Base-by-base conservation (phyloP, 768 basidiomycete genomes). In the Russula brevipes region DNA sequence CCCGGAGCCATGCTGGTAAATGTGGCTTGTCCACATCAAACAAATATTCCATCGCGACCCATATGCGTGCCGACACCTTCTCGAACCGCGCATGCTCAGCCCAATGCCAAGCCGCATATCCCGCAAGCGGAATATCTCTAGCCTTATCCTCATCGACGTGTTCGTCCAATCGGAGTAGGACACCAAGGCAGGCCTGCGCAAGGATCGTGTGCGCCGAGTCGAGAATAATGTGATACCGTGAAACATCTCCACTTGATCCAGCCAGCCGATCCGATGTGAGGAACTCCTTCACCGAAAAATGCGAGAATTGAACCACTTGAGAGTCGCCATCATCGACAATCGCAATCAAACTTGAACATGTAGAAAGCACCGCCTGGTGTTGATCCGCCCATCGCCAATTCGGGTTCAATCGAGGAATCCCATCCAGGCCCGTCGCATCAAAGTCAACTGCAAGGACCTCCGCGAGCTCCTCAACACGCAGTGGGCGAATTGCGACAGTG, bases 361-460 rank as follows among this genome's bases (percentile, higher is more conserved):
- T 19, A 3, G 54, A 61, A 2, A 61, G 31, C 3, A 61, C 19
- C 11, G 47, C 46, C n/a, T 33, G 16, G 9, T 56, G 44, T 49
- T 33, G 38, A 19, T 50, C 47, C 11, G 39, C 38, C 12, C 24
- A 19, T 3, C 60, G 60, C 60, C 60, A 31, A 38, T 49, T 17
- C 2, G 41, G 4, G 33, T 56, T 36, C 12, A 63, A 46, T 39
- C 4, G 42, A 7, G 61, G 56, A 17, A 51, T 46, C 3, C 35
- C 42, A 45, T 8, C 49, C 1, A 2, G 16, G 31, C 4, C 35
- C 7, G 35, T 44, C 10, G 33, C 17, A 19, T 63, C 47, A 36
- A 63, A 63, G 61, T 58, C 56, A 10, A 63, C 50, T 9, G 56
- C 30, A 8, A 63, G 52, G 31, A 60, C 35, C 17, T 60, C 59